Percentiles rank a stretch among this genome's conserved stretches.
Conservation (phyloP, 192 early-diverging fungal species). For the Backusella mclennaniae region DNA sequence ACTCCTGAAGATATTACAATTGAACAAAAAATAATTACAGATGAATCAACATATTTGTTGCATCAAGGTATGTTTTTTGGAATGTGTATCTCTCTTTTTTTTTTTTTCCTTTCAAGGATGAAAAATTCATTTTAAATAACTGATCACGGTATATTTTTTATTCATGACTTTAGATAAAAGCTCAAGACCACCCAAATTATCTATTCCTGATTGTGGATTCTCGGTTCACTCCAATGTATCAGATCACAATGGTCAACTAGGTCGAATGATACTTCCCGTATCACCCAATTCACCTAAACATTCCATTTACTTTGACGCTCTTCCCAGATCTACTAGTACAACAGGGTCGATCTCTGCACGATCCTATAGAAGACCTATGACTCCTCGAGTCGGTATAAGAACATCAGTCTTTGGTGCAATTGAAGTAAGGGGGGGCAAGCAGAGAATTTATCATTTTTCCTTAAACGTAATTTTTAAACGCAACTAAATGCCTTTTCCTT, state of each 20-base stretch:
- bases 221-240: background rate
- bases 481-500: background rate
- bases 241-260: slow-evolving; percentile 11
- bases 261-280: slow-evolving; percentile 22
- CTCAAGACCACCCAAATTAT: background rate
- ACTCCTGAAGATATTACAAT: background rate
- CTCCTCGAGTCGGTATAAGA: slow-evolving; percentile 37
- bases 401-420: slow-evolving; percentile 53
- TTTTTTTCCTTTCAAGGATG: slow-evolving; percentile 2
- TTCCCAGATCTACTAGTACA: slow-evolving; percentile 12
- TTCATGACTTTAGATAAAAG: background rate
- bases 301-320: slow-evolving; percentile 1
- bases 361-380: slow-evolving; percentile 17
- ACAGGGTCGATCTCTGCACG: slow-evolving; percentile 15
- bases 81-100: background rate
- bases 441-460: slow-evolving; percentile 8
- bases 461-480: background rate
- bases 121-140: background rate
- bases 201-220: slow-evolving; percentile 16
- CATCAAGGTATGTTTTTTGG: slow-evolving; percentile 1
- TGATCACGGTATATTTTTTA: background rate
- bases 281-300: slow-evolving; percentile 15
- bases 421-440: slow-evolving; percentile 33
- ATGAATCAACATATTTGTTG: background rate
- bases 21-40: background rate